Evolutionary conservation across 169 alveolate species (phyloP), one percentile per base, ranked within the genome.

Genomic region (Miamiensis avidus): DNA sequence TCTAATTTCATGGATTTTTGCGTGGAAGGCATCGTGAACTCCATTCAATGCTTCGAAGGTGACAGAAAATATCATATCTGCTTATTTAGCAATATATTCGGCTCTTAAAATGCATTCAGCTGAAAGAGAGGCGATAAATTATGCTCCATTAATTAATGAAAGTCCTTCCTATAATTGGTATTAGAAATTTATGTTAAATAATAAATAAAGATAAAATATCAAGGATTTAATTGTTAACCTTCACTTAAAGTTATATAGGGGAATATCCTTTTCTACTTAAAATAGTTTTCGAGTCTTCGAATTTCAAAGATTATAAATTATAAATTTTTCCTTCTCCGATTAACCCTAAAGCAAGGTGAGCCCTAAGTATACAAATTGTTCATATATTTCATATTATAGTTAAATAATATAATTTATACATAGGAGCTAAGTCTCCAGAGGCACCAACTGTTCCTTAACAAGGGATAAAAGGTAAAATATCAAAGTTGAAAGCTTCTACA

Each of bases 321-420:
- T 49, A 49, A 11, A 89, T 82, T n/a, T 87, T 84, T 26, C 96
- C 96, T 34, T 91, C 93, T 64, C 96, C 94, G 76, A 93, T 90
- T 28, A 93, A 34, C 20, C 90, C 92, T 32, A 93, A 76, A 25
- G 88, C 90, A 15, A 92, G 76, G 34, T 90, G 95, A 15, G 95
- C 69, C 69, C 69, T 49, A 49, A 49, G 20, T 49, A 11, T 49
- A 11, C 20, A 49, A 49, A 20, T 49, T 49, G 20, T 49, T 11
- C 20, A 49, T 11, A 49, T 49, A 49, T 11, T 11, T 49, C 4
- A 11, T 11, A 49, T 11, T 49, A 49, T 49, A 11, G 4, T 49
- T 49, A 49, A 49, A 49, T 49, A 49, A 49, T 49, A 49, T 49
- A 49, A 49, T 49, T 49, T 49, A 11, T 49, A 49, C 69, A 49